A percentile compares a stretch with the other conserved stretches of the same genome.
phyloP scores from a whole-genome alignment of 2,329 filamentous ascomycete genomes.

The Clonostachys sp. region DNA sequence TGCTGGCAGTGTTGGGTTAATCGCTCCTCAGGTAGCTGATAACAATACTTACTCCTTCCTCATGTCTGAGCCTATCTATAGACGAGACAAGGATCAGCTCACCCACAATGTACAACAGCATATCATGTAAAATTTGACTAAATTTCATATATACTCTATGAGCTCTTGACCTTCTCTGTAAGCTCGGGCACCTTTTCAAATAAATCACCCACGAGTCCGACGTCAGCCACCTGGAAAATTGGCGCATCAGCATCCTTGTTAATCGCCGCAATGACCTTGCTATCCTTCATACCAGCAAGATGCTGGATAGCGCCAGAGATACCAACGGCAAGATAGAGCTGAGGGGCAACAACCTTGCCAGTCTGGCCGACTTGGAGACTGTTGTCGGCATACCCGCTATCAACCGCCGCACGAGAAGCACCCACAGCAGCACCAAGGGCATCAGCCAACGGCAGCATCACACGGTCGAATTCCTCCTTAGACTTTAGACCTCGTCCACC shows the following conservation, averaged over 20 bases:
- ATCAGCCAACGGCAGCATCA: constrained; percentile 91
- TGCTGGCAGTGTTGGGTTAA: constrained; percentile 44
- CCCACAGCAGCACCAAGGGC: constrained; percentile 92
- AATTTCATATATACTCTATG: constrained; percentile 13
- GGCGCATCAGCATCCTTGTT: constrained; percentile 97
- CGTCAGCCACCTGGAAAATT: constrained; percentile 97
- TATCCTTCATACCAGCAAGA: constrained; percentile 98
- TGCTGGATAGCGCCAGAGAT: constrained; percentile 98
- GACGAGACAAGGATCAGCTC: too few species aligned
- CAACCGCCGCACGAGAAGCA: constrained; percentile 89
- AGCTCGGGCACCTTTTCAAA: constrained; percentile 95
- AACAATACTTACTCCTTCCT: background rate
- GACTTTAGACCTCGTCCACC: constrained; percentile 94
- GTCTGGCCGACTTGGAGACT: constrained; percentile 97
- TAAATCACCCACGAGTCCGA: constrained; percentile 90
- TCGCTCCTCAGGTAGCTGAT: constrained; percentile 6
- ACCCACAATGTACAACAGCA: constrained; percentile 7
- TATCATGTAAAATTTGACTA: background rate
- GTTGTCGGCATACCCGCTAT: constrained; percentile 97
- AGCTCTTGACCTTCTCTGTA: constrained; percentile 84
- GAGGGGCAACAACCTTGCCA: constrained; percentile 95
- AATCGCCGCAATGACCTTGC: constrained; percentile 97
- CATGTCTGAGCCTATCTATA: background rate
- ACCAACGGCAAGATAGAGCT: constrained; percentile 91
- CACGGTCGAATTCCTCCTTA: constrained; percentile 91